phyloP scores from a whole-genome alignment of 108 stramenopile genomes.

The Poteriospumella lacustris region DNA sequence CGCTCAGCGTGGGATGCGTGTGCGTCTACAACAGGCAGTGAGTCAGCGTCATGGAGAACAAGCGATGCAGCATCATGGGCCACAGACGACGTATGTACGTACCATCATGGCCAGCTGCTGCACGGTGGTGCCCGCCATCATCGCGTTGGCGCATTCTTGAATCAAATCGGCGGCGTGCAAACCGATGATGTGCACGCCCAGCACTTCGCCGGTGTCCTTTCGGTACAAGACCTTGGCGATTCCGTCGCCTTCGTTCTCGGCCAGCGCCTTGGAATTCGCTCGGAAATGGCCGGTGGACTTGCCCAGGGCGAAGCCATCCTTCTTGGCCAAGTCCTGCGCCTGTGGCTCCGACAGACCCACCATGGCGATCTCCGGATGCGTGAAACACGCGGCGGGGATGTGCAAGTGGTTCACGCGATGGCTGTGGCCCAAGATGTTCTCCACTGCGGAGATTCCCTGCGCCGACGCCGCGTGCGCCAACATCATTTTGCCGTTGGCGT shows the following conservation, averaged over 20 bases:
- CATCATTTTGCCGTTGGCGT: conserved; percentile 99
- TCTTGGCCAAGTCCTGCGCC: conserved; percentile 75
- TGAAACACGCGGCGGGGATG: conserved; percentile 95
- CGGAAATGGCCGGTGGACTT: conserved; percentile 86
- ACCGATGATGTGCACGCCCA: conserved; percentile 96
- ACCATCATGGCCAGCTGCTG: conserved; percentile 93
- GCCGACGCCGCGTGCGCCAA: conserved; percentile 94
- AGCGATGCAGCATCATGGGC: background rate
- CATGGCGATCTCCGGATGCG: conserved; percentile 96
- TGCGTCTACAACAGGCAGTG: conserved; percentile 47
- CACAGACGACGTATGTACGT: background rate
- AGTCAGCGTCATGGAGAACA: background rate
- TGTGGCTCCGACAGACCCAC: conserved; percentile 95
- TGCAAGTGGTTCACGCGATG: conserved; percentile 87
- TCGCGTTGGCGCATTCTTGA: conserved; percentile 97
- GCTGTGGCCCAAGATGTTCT: conserved; percentile 81
- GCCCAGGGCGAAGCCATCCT: conserved; percentile 88
- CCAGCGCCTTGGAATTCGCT: conserved; percentile 96
- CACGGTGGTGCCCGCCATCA: conserved; percentile 90
- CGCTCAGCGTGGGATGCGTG: conserved; percentile 94
- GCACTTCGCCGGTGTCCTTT: conserved; percentile 90
- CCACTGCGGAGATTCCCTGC: conserved; percentile 65
- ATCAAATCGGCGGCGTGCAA: conserved; percentile 97
- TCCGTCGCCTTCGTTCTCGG: conserved; percentile 93
- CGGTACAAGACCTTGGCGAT: conserved; percentile 93